Percentiles rank a stretch among this genome's conserved stretches.
Conservation (phyloP, 768 basidiomycete species). For the Amanita rubescens region DNA sequence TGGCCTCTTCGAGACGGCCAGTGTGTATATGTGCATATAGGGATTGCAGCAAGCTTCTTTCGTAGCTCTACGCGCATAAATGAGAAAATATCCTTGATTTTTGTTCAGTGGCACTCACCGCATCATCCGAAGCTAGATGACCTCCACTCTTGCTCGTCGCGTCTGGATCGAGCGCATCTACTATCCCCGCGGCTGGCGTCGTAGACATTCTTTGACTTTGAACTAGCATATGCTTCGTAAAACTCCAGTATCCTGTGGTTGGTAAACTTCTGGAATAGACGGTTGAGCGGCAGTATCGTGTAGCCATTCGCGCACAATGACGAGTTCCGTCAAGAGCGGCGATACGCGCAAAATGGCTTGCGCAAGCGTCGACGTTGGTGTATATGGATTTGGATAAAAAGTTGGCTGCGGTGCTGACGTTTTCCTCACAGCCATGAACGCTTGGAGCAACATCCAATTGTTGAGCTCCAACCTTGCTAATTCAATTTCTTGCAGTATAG, state of each 20-base stretch:
- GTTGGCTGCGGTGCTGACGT: constrained; percentile 34
- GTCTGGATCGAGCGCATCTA: constrained; percentile 77
- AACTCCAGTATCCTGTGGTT: constrained; percentile 77
- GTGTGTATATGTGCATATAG: constrained; percentile 79
- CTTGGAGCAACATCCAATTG: constrained; percentile 78
- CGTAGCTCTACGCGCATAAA: constrained; percentile 51
- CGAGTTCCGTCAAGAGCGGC: constrained; percentile 63
- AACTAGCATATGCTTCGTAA: constrained; percentile 70
- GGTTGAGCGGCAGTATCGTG: constrained; percentile 67
- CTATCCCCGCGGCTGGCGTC: constrained; percentile 30
- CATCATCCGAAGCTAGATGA: constrained; percentile 65
- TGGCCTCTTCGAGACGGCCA: constrained; percentile 78
- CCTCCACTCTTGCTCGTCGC: constrained; percentile 52
- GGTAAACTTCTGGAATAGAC: constrained; percentile 59
- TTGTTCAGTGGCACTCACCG: constrained; percentile 44
- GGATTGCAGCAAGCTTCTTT: constrained; percentile 68
- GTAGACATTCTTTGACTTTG: constrained; percentile 50
- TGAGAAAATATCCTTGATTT: neutral
- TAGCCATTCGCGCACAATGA: constrained; percentile 84
- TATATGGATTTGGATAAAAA: constrained; percentile 64
- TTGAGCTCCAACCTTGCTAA: constrained; percentile 65
- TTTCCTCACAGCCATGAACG: constrained; percentile 71
- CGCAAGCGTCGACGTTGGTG: constrained; percentile 67
- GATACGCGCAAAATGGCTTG: constrained; percentile 66
- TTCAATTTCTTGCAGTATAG: constrained; percentile 27